Evolutionary conservation across 176 grass and related monocot species (phyloP).

Genomic region (Cenchrus fungigraminus): DNA sequence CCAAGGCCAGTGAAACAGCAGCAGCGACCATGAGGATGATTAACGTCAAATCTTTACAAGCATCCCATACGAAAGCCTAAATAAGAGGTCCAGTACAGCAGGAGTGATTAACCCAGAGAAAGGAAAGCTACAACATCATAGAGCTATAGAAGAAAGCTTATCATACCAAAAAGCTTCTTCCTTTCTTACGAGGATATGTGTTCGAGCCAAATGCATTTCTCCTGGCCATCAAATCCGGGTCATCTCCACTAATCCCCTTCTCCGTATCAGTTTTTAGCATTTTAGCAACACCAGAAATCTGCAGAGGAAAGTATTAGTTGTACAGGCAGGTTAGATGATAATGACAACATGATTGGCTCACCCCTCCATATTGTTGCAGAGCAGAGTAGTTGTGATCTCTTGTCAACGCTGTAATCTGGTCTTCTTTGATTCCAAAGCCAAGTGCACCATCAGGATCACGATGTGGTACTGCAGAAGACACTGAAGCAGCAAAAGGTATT

Average conservation of each 20-base stretch:
- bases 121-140: not conserved
- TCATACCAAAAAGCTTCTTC: conserved; percentile 76
- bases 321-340: not conserved
- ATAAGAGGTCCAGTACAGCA: conserved; percentile 20
- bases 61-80: conserved; percentile 93
- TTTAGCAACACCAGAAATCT: conserved; percentile 72
- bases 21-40: conserved; percentile 97
- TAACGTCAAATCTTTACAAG: conserved; percentile 88
- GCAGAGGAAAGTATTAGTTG: conserved; percentile 23
- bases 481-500: conserved; percentile 30
- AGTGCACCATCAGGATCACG: conserved; percentile 32
- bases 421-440: conserved; percentile 82
- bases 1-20: conserved; percentile 82
- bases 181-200: conserved; percentile 94
- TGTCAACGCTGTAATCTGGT: conserved; percentile 68
- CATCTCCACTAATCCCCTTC: conserved; percentile 62
- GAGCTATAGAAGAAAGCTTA: not conserved
- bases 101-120: conserved; percentile 5
- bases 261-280: conserved; percentile 77
- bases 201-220: conserved; percentile 71
- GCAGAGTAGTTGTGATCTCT: conserved; percentile 88
- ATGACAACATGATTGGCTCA: conserved; percentile 37
- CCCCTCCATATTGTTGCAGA: conserved; percentile 75
- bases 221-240: conserved; percentile 63
- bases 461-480: conserved; percentile 29